Conservation (phyloP, 352 stramenopile species). For the Phytophthora sp. region DNA sequence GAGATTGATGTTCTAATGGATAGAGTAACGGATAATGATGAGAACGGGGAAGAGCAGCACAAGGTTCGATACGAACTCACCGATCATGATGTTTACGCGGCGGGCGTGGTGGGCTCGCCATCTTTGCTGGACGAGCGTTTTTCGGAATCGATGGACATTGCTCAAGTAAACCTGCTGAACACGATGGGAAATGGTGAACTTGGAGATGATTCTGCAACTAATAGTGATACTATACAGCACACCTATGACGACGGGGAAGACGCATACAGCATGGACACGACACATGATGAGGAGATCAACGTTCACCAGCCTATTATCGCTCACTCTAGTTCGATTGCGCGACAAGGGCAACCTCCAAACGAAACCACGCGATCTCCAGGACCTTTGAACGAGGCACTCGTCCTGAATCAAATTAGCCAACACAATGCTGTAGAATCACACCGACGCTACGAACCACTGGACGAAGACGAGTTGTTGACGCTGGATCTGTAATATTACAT, state of each 20-base stretch:
- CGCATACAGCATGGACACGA: constrained; percentile 32
- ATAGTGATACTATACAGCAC: background rate
- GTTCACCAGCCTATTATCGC: background rate
- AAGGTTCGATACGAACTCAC: no score
- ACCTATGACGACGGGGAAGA: constrained; percentile 7
- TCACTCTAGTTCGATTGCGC: background rate
- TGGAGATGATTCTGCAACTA: background rate
- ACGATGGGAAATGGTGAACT: background rate
- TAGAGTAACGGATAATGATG: background rate
- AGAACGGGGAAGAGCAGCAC: background rate
- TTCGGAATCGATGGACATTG: background rate
- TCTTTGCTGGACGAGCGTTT: background rate
- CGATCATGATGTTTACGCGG: background rate
- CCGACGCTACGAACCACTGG: background rate
- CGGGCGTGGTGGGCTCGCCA: background rate
- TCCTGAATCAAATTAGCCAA: background rate
- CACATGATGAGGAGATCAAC: constrained; percentile 15
- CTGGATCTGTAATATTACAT: constrained; percentile 27
- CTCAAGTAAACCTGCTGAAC: background rate
- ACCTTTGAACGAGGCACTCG: background rate
- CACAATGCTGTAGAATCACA: background rate
- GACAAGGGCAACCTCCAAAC: background rate
- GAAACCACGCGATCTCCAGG: background rate
- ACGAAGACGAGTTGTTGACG: constrained; percentile 18
- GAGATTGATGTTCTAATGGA: background rate